phyloP scores from a whole-genome alignment of 257 asterid genomes.

The Lantana camara region DNA sequence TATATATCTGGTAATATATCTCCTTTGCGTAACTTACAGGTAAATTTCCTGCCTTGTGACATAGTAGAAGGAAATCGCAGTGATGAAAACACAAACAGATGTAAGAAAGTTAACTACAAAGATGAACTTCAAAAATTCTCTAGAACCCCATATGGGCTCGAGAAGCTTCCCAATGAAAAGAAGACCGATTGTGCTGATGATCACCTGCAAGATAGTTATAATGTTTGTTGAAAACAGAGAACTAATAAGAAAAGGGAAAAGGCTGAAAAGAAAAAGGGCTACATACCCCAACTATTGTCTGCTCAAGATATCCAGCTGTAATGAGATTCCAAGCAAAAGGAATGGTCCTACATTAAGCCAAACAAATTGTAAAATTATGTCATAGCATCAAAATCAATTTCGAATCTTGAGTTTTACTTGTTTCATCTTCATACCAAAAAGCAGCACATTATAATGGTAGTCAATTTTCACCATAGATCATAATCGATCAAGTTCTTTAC shows the following conservation, averaged over 20 bases:
- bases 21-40: slow-evolving; percentile 63
- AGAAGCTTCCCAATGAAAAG: slow-evolving; percentile 88
- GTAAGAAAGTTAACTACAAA: slow-evolving; percentile 82
- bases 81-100: slow-evolving; percentile 72
- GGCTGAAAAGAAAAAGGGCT: slow-evolving; percentile 3
- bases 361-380: slow-evolving; percentile 12
- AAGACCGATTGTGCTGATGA: slow-evolving; percentile 72
- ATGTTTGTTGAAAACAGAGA: neutral
- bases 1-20: slow-evolving; percentile 6
- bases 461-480: neutral
- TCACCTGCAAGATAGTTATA: slow-evolving; percentile 50
- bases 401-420: neutral
- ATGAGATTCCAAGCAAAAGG: slow-evolving; percentile 98
- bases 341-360: slow-evolving; percentile 65
- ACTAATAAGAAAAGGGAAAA: slow-evolving; percentile 14
- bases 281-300: slow-evolving; percentile 79
- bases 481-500: neutral
- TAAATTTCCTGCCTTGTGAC: slow-evolving; percentile 67
- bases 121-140: slow-evolving; percentile 85
- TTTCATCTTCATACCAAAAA: neutral
- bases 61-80: slow-evolving; percentile 82
- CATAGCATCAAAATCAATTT: neutral
- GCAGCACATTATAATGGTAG: neutral
- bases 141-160: slow-evolving; percentile 94
- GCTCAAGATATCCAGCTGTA: slow-evolving; percentile 90